A percentile compares a stretch with the other conserved stretches of the same genome.
phyloP scores from a whole-genome alignment of 164 flowering plant species.

The Pachysandra terminalis region DNA sequence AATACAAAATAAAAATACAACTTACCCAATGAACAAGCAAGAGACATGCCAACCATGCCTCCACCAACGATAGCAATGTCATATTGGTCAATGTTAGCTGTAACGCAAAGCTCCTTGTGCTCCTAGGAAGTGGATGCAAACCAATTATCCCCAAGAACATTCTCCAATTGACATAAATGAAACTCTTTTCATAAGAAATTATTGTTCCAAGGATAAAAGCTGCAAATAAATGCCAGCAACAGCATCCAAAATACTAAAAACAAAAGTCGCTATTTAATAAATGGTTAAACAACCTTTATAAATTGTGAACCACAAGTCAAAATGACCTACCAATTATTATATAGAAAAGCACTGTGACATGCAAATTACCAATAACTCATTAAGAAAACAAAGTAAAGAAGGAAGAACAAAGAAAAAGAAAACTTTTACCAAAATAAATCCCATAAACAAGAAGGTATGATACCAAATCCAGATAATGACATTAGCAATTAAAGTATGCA shows the following conservation, averaged over 20 bases:
- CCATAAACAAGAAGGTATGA: not conserved
- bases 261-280: not conserved
- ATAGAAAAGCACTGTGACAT: no score
- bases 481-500: no score
- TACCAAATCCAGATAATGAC: no score
- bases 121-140: conserved; percentile 24
- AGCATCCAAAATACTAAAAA: not conserved
- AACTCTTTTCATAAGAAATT: not conserved
- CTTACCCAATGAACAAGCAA: conserved; percentile 89
- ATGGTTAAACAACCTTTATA: not conserved
- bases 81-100: conserved; percentile 30
- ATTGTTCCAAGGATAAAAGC: conserved; percentile 1
- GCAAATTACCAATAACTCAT: not conserved
- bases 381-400: not conserved
- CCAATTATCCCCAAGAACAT: not conserved
- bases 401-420: not conserved
- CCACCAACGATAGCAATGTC: conserved; percentile 98
- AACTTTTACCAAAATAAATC: not conserved
- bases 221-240: no score
- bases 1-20: conserved; percentile 4
- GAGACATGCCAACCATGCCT: conserved; percentile 98
- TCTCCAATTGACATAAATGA: conserved; percentile 3
- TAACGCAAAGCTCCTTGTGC: conserved; percentile 22
- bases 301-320: not conserved
- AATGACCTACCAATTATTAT: not conserved